Conservation (phyloP, 139 green algal genomes). For the Zygnema circumcarinatum region DNA sequence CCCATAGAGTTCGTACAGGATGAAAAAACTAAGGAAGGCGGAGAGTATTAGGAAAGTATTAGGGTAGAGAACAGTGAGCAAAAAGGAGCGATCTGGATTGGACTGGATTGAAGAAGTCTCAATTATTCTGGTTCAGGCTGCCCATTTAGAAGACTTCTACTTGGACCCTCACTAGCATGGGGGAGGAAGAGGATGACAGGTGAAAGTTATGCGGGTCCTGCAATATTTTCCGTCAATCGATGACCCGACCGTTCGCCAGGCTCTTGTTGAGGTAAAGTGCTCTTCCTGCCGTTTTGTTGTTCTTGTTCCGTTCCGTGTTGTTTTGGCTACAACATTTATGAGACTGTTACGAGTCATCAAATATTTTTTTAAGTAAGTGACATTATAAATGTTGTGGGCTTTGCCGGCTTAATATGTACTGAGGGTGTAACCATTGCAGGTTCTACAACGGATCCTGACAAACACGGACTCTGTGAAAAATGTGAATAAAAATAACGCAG, state of each 20-base stretch:
- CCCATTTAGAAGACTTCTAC: no score
- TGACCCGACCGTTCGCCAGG: conserved; percentile 65
- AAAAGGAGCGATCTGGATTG: no score
- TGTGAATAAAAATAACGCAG: conserved; percentile 97
- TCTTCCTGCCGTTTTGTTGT: conserved; percentile 13
- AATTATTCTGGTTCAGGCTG: no score
- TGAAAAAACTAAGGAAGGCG: no score
- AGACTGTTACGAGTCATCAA: no score
- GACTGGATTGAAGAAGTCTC: no score
- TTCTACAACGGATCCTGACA: conserved; percentile 64
- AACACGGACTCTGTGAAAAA: conserved; percentile 65
- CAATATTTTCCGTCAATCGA: conserved; percentile 93
- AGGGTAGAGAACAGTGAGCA: no score
- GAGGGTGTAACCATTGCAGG: conserved; percentile 11
- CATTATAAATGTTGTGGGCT: no score
- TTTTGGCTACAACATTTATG: background rate
- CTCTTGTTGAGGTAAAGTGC: conserved; percentile 66
- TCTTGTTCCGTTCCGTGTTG: conserved; percentile 2
- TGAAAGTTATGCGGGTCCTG: conserved; percentile 88
- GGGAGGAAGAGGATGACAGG: conserved; percentile 40
- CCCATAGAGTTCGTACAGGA: no score
- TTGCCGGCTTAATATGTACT: background rate
- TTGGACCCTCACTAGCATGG: no score
- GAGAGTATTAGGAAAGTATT: no score
- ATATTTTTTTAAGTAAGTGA: no score